These are phyloP conservation scores for Mycocentrospora acerina DNA, from an alignment of 2,329 filamentous ascomycete species.

Conservation along the genomic window DNA sequence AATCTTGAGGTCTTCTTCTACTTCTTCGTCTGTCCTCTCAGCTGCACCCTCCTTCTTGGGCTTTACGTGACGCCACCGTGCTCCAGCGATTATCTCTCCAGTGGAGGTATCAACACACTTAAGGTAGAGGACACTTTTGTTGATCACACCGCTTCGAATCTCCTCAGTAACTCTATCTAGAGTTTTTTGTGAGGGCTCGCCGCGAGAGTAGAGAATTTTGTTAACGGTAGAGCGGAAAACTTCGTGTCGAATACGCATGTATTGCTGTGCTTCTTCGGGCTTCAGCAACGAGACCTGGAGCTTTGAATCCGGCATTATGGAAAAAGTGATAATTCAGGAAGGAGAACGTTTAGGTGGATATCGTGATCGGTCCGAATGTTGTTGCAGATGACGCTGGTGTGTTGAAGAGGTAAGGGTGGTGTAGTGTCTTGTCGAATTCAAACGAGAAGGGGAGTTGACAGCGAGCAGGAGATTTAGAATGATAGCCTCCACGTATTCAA, in stretches of 20 bases:
- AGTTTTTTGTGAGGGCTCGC: slow-evolving; percentile 29
- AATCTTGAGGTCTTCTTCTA: slow-evolving; percentile 22
- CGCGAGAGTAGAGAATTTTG: slow-evolving; percentile 35
- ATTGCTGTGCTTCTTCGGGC: slow-evolving; percentile 29
- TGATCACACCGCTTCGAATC: slow-evolving; percentile 23
- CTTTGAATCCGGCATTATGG: slow-evolving; percentile 21
- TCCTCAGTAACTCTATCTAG: slow-evolving; percentile 22
- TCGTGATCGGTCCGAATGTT: neutral
- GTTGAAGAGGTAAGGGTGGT: no score
- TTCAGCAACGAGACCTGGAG: slow-evolving; percentile 30
- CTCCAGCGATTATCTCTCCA: slow-evolving; percentile 31
- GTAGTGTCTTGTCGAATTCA: no score
- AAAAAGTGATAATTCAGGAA: no score
- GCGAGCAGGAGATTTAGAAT: no score
- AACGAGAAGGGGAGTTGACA: no score
- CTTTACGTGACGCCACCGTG: slow-evolving; percentile 30
- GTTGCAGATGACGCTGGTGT: no score
- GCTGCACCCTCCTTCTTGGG: slow-evolving; percentile 15
- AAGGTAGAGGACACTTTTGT: slow-evolving; percentile 28
- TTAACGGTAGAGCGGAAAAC: slow-evolving; percentile 36
- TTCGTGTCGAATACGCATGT: slow-evolving; percentile 34
- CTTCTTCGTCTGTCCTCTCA: slow-evolving; percentile 28
- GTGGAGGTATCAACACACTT: slow-evolving; percentile 31
- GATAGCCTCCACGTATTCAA: no score
- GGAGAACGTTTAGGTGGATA: no score